phyloP scores from a whole-genome alignment of 371 early-diverging fungal genomes.

The Mortierella sp. region DNA sequence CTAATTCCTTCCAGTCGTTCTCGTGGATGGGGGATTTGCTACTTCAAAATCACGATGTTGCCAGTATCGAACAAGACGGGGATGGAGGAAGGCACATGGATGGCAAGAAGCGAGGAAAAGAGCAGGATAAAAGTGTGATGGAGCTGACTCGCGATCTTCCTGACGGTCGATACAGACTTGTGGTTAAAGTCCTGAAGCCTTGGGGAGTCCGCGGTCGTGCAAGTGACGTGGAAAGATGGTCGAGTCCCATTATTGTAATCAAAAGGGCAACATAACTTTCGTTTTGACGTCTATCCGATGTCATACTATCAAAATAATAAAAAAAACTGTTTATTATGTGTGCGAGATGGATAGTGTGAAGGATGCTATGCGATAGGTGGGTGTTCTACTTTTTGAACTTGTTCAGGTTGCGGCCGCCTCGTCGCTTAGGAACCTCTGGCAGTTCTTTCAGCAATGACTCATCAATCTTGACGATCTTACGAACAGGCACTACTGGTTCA shows the following conservation, averaged over 20 bases:
- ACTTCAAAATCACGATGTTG: slow-evolving; percentile 30
- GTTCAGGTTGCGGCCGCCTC: slow-evolving; percentile 52
- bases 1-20: slow-evolving; percentile 25
- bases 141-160: slow-evolving; percentile 21
- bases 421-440: slow-evolving; percentile 52
- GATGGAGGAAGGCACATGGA: neutral
- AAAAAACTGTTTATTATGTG: neutral
- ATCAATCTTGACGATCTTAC: slow-evolving; percentile 40
- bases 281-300: neutral
- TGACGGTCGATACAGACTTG: slow-evolving; percentile 39
- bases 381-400: slow-evolving; percentile 36
- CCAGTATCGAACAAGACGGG: neutral
- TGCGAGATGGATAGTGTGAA: neutral
- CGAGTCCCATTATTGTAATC: slow-evolving; percentile 42
- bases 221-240: slow-evolving; percentile 45
- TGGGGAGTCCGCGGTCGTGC: slow-evolving; percentile 49
- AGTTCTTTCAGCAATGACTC: slow-evolving; percentile 42
- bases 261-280: slow-evolving; percentile 18
- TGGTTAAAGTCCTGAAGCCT: slow-evolving; percentile 44
- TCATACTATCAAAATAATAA: neutral
- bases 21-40: slow-evolving; percentile 43
- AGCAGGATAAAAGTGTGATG: neutral
- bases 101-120: neutral
- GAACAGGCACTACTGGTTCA: slow-evolving; percentile 27
- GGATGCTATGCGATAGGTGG: neutral